Base-by-base conservation (phyloP, 768 basidiomycete species). In the Phylloporus sp. region DNA sequence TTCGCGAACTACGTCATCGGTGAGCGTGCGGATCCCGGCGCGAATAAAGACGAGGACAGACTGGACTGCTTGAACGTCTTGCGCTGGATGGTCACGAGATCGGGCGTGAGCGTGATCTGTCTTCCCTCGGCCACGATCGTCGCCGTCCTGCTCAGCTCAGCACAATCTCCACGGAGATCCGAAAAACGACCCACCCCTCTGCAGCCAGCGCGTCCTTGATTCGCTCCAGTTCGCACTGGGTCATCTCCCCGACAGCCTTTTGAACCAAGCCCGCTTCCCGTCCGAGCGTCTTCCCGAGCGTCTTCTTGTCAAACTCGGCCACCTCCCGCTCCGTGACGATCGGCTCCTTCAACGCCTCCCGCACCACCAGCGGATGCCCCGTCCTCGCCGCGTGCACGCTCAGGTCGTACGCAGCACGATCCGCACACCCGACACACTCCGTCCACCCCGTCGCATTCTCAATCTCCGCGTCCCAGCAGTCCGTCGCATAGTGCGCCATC, bases 381-480 rank as follows among this genome's bases (percentile, higher is more conserved):
- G 96, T 98, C 71, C 73, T 82, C 24, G 79, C 76, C 49, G 84
- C 76, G 63, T 98, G 96, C 48, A 97, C 94, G 27, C 80, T 83
- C 57, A 99, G 68, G 69, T 99, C 96, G 68, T 97, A 98, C 40
- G 96, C 95, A 1, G 93, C 90, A 38, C 96, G 86, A 69, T 99
- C 96, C 28, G 96, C 96, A 70, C 96, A 99, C 9, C 96, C 96
- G 45, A 98, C 94, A 66, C 96, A 99, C 71, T 99, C 96, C 43
- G 91, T 95, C 96, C 96, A 99, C 36, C 86, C 65, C 15, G 51
- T 52, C 39, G 90, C 87, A 44, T 90, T 92, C 52, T 92, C 79
- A 54, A 98, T 97, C 72, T 99, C 96, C 34, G 94, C 96, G 63
- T 99, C 96, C 96, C 96, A 99, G 69, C 96, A 99, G 70, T 98